Conservation (phyloP, 139 green algal genomes). For the Picochlorum costavermella region DNA sequence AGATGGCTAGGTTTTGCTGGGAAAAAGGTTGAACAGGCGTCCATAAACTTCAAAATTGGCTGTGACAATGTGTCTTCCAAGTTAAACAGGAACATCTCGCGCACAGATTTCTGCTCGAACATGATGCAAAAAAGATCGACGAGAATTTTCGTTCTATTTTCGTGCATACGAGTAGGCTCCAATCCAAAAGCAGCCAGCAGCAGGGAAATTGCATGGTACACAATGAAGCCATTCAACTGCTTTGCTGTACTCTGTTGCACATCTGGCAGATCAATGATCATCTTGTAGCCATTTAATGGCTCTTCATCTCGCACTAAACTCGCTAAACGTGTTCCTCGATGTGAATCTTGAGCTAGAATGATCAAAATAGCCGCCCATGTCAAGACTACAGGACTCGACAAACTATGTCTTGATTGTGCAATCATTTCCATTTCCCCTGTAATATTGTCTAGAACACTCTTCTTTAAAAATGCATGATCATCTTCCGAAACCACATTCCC, state of each 20-base stretch:
- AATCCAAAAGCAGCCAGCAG: conserved; percentile 43
- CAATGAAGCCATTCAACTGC: conserved; percentile 12
- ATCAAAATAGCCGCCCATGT: conserved; percentile 1
- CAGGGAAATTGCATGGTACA: conserved; percentile 12
- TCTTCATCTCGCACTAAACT: too few relatives aligned
- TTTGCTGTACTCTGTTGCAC: too few relatives aligned
- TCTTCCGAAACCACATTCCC: background rate
- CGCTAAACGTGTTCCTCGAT: background rate
- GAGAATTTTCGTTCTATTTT: conserved; percentile 7
- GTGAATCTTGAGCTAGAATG: background rate
- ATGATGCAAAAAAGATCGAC: background rate
- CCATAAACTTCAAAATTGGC: conserved; percentile 40
- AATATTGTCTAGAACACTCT: conserved; percentile 1
- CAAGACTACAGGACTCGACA: background rate
- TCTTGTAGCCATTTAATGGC: too few relatives aligned
- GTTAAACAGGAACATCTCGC: background rate
- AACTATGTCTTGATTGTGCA: background rate
- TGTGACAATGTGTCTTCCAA: conserved; percentile 8
- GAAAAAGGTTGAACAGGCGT: conserved; percentile 38
- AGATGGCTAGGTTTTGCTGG: conserved; percentile 37
- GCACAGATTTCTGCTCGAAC: background rate
- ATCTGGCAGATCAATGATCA: too few relatives aligned
- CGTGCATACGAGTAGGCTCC: conserved; percentile 17
- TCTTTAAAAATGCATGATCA: conserved; percentile 17
- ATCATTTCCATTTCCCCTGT: conserved; percentile 18